These are phyloP conservation scores for Drosera spatulata DNA, from an alignment of 179 eudicot genomes.

Conservation along the genomic window DNA sequence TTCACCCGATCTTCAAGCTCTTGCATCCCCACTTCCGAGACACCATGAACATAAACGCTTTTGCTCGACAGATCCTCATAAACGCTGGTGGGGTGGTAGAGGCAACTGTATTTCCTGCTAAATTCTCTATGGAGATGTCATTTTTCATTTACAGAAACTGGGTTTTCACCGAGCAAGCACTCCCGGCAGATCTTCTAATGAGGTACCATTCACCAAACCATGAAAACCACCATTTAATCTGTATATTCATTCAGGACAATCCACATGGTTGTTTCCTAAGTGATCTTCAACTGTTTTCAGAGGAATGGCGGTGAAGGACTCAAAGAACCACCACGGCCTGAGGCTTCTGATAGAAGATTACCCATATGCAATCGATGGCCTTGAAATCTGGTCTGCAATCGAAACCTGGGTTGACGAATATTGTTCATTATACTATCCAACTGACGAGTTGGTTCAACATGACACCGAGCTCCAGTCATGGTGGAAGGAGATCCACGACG, in stretches of 20 bases:
- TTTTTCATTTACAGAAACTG: slow-evolving; percentile 48
- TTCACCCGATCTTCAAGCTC: slow-evolving; percentile 75
- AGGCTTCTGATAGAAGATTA: slow-evolving; percentile 38
- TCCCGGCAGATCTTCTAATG: slow-evolving; percentile 63
- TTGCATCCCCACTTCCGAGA: slow-evolving; percentile 72
- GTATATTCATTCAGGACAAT: background rate
- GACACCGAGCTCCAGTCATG: slow-evolving; percentile 44
- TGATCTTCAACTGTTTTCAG: slow-evolving; percentile 11
- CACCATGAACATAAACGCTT: slow-evolving; percentile 69
- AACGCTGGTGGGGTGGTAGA: slow-evolving; percentile 68
- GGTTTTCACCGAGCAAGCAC: slow-evolving; percentile 64
- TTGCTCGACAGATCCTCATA: slow-evolving; percentile 62
- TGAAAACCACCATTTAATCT: too few species aligned
- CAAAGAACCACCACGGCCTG: slow-evolving; percentile 22
- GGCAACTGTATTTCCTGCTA: slow-evolving; percentile 54
- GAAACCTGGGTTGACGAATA: slow-evolving; percentile 39
- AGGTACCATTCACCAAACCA: slow-evolving; percentile 26
- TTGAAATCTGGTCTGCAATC: slow-evolving; percentile 43
- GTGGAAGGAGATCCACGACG: slow-evolving; percentile 38
- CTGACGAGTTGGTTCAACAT: slow-evolving; percentile 15
- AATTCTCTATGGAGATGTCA: slow-evolving; percentile 63
- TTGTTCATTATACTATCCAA: slow-evolving; percentile 31
- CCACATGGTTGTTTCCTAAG: background rate
- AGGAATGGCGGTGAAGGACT: slow-evolving; percentile 28
- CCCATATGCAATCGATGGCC: slow-evolving; percentile 52